Conservation (phyloP, 2,329 filamentous ascomycete genomes). For the Aspergillus intermedius region DNA sequence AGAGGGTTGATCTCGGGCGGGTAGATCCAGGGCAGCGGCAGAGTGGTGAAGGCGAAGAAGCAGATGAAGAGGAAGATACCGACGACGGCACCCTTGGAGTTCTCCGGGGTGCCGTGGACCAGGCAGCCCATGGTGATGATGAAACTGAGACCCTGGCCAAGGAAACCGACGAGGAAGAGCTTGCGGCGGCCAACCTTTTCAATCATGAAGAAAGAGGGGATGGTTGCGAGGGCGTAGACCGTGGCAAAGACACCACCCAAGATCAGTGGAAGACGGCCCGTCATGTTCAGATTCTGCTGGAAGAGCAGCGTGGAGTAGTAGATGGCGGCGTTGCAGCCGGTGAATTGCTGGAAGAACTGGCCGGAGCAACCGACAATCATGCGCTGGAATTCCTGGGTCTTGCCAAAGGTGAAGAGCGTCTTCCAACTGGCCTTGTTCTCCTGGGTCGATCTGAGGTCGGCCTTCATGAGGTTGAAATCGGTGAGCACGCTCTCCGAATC, state of each 20-base stretch:
- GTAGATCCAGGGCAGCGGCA: slow-evolving; percentile 54
- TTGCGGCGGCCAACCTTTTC: slow-evolving; percentile 37
- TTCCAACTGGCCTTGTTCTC: slow-evolving; percentile 22
- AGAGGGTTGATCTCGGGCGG: slow-evolving; percentile 48
- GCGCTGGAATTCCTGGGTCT: slow-evolving; percentile 28
- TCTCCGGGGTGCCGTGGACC: slow-evolving; percentile 14
- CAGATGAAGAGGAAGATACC: slow-evolving; percentile 62
- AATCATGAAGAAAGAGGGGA: slow-evolving; percentile 23
- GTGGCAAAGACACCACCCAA: slow-evolving; percentile 23
- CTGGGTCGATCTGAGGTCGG: slow-evolving; percentile 36
- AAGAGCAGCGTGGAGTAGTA: slow-evolving; percentile 44
- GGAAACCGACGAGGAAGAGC: slow-evolving; percentile 25
- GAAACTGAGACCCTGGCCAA: slow-evolving; percentile 29
- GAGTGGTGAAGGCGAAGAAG: slow-evolving; percentile 59
- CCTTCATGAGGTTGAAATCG: slow-evolving; percentile 38
- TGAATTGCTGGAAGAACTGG: slow-evolving; percentile 39
- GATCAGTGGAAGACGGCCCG: slow-evolving; percentile 13
- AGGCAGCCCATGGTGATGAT: slow-evolving; percentile 31
- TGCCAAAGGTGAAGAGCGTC: slow-evolving; percentile 22
- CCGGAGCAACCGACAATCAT: slow-evolving; percentile 24
- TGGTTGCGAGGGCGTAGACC: slow-evolving; percentile 24
- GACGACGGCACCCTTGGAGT: slow-evolving; percentile 41
- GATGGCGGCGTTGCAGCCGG: slow-evolving; percentile 41
- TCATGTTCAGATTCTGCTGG: slow-evolving; percentile 28
- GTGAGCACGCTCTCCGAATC: slow-evolving; percentile 32